Base-by-base conservation (phyloP, 345 rosid species). In the Moricandia arvensis region DNA sequence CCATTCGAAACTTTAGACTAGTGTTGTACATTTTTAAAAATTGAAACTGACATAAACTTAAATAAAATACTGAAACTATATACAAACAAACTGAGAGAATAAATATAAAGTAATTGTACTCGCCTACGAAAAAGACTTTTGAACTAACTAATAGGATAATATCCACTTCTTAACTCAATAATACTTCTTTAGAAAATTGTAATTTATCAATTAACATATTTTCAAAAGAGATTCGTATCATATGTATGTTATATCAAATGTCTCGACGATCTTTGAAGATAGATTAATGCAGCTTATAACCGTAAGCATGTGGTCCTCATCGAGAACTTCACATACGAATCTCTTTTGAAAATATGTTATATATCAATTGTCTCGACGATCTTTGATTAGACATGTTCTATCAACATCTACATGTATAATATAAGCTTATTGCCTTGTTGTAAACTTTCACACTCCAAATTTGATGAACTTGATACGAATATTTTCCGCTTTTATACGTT, bases 91-190 rank as follows among this genome's bases (percentile, higher is more conserved):
- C 1, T 21, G 24, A 21, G 24, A 21, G 24, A 21, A 21, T 1
- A 21, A 21, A 21, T 21, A 21, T 21, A 21, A 21, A 21, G 24
- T 21, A 21, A 21, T 3, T 31, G 31, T 58, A 59, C 5, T 59
- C 67, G 71, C 73, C 37, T 18, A 51, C 2, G 77, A 72, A 72
- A 78, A 72, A 12, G 59, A 78, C 81, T 60, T 60, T 66, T 24
- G 37, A 72, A 78, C 81, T 72, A 72, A 78, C 62, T 45, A 9
- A 66, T 70, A 71, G 17, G 49, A 38, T 41, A n/a, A 55, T 37
- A 16, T 35, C 63, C 37, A 69, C 69, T 53, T 75, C 69, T 18
- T 53, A 63, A 54, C 53, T 51, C 7, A 47, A 72, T 47, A 31
- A 12, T 58, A 27, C 8, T 17, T 72, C 4, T 8, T 29, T 7